A percentile compares a stretch with the other conserved stretches of the same genome.
phyloP scores from a whole-genome alignment of 208 protist genomes.

The Trypanosoma vivax region DNA sequence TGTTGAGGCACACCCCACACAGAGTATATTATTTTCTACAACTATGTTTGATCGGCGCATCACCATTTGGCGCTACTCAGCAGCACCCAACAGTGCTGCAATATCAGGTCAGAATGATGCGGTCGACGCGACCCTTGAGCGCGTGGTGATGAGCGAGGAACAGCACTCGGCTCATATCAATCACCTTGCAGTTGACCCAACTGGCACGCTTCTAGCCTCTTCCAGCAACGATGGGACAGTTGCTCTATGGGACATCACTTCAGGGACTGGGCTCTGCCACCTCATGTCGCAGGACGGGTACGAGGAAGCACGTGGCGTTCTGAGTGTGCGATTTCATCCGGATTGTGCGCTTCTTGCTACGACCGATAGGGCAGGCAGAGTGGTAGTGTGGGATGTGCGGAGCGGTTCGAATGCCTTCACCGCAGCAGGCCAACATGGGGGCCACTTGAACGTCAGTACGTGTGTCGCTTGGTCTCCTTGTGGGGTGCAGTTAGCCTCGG shows the following conservation, averaged over 20 bases:
- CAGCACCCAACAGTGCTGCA: neutral
- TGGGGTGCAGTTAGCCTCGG: slow-evolving; percentile 66
- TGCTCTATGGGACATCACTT: slow-evolving; percentile 54
- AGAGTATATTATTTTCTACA: slow-evolving; percentile 45
- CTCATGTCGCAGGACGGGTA: slow-evolving; percentile 69
- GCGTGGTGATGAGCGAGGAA: neutral
- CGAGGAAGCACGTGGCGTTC: slow-evolving; percentile 27
- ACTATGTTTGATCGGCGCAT: slow-evolving; percentile 71
- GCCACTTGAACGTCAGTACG: slow-evolving; percentile 44
- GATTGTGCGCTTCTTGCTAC: slow-evolving; percentile 70
- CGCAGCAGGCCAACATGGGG: slow-evolving; percentile 41
- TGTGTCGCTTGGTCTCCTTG: slow-evolving; percentile 80
- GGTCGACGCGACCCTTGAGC: slow-evolving; percentile 2
- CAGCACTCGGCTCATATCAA: slow-evolving; percentile 22
- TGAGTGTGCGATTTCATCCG: slow-evolving; percentile 63
- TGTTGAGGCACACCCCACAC: slow-evolving; percentile 35
- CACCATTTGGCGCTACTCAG: slow-evolving; percentile 32
- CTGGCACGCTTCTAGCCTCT: slow-evolving; percentile 53
- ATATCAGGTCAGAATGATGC: neutral
- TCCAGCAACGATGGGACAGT: slow-evolving; percentile 43
- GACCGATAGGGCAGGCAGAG: slow-evolving; percentile 55
- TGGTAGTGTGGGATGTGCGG: slow-evolving; percentile 70
- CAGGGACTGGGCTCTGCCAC: slow-evolving; percentile 7
- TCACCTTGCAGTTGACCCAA: slow-evolving; percentile 61
- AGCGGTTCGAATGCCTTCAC: slow-evolving; percentile 51